Evolutionary conservation across 2,329 filamentous ascomycete species (phyloP).

Genomic region (Gaeumannomyces tritici): DNA sequence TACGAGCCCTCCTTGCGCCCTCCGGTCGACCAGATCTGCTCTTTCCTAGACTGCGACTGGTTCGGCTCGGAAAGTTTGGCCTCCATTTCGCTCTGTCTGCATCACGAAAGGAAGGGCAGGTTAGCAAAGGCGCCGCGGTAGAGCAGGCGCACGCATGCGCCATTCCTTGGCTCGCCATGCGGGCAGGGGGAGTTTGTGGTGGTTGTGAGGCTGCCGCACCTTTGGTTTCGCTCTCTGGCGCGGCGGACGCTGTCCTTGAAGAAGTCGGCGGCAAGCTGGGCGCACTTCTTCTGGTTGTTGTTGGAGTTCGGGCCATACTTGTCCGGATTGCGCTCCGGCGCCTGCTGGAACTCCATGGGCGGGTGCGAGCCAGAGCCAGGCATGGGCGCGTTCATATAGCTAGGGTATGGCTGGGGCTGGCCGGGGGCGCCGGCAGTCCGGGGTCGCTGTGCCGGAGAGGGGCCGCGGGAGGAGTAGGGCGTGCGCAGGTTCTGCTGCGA

Average conservation of each 20-base stretch:
- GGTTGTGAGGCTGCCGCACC: slow-evolving; percentile 42
- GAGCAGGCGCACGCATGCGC: background rate
- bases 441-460: slow-evolving; percentile 66
- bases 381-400: slow-evolving; percentile 60
- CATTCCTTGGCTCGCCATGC: background rate
- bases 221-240: slow-evolving; percentile 87
- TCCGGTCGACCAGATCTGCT: slow-evolving; percentile 75
- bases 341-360: slow-evolving; percentile 62
- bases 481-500: slow-evolving; percentile 88
- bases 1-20: slow-evolving; percentile 87
- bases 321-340: slow-evolving; percentile 80
- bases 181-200: background rate
- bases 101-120: background rate
- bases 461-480: slow-evolving; percentile 58
- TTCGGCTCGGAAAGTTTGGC: slow-evolving; percentile 70
- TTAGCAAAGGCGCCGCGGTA: background rate
- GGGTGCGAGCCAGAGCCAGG: slow-evolving; percentile 45
- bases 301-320: slow-evolving; percentile 57
- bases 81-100: slow-evolving; percentile 85
- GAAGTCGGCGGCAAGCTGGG: slow-evolving; percentile 71
- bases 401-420: slow-evolving; percentile 53
- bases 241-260: slow-evolving; percentile 98
- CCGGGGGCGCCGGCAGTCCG: slow-evolving; percentile 67
- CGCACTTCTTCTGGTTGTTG: slow-evolving; percentile 63
- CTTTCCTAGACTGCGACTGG: slow-evolving; percentile 66